A percentile compares a stretch with the other conserved stretches of the same genome.
Evolutionary conservation across 2,329 filamentous ascomycete genomes (phyloP).

Genomic region (Colletotrichum higginsianum): DNA sequence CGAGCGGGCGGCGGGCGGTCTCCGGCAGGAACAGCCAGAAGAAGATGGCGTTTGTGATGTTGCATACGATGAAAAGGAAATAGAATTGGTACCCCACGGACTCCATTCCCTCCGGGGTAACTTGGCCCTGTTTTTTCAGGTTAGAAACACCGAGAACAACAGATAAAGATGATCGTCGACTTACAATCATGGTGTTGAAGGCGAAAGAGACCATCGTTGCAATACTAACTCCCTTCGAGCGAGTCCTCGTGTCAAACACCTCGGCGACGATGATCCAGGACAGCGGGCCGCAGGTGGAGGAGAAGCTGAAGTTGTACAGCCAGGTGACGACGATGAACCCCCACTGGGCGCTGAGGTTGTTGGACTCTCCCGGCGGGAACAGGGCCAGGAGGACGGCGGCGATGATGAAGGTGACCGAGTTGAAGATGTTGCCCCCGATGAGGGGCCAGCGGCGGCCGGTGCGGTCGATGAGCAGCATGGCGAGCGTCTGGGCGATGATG

Average conservation of each 20-base stretch:
- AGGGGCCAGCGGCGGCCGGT: slow-evolving; percentile 80
- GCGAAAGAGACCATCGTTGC: slow-evolving; percentile 81
- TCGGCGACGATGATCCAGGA: slow-evolving; percentile 75
- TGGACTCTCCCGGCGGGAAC: slow-evolving; percentile 71
- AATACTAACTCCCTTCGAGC: slow-evolving; percentile 81
- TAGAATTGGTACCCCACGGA: slow-evolving; percentile 21
- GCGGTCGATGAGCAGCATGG: slow-evolving; percentile 78
- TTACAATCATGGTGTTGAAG: slow-evolving; percentile 79
- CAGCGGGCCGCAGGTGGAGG: slow-evolving; percentile 74
- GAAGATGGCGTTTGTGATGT: slow-evolving; percentile 62
- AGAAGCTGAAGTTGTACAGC: slow-evolving; percentile 86
- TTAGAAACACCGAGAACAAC: slow-evolving; percentile 55
- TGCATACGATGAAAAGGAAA: slow-evolving; percentile 63
- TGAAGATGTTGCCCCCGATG: slow-evolving; percentile 79
- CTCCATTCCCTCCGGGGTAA: slow-evolving; percentile 22
- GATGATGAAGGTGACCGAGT: slow-evolving; percentile 80
- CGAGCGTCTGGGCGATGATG: slow-evolving; percentile 76
- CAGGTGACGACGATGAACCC: slow-evolving; percentile 82
- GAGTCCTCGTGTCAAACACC: slow-evolving; percentile 83
- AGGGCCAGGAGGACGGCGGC: slow-evolving; percentile 65
- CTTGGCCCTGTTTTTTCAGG: slow-evolving; percentile 10
- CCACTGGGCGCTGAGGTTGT: slow-evolving; percentile 61
- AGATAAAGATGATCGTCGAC: slow-evolving; percentile 70
- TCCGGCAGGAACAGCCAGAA: slow-evolving; percentile 79
- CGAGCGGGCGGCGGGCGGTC: slow-evolving; percentile 73